phyloP scores from a whole-genome alignment of 2,329 filamentous ascomycete species.

The Sarocladium brachiariae region DNA sequence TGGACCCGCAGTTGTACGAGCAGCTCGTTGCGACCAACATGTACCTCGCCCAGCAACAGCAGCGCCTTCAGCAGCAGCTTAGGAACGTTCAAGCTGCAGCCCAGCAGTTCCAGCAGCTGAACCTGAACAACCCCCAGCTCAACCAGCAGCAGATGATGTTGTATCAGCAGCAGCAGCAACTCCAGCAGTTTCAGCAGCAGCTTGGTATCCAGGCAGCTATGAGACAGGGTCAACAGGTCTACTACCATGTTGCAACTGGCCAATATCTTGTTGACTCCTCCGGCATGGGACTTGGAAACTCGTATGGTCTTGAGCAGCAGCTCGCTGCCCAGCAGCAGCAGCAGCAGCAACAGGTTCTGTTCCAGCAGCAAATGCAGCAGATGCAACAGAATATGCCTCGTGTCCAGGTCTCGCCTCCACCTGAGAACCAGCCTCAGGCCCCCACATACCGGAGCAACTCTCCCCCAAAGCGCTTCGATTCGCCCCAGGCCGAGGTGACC shows the following conservation, averaged over 20 bases:
- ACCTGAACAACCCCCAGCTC: constrained; percentile 48
- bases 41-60: constrained; percentile 90
- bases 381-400: constrained; percentile 56
- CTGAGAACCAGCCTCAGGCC: constrained; percentile 39
- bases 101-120: constrained; percentile 75
- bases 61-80: constrained; percentile 89
- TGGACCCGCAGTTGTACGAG: constrained; percentile 81
- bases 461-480: constrained; percentile 59
- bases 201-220: constrained; percentile 29
- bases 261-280: constrained; percentile 75
- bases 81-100: constrained; percentile 75
- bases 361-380: constrained; percentile 37
- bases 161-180: constrained; percentile 37
- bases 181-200: constrained; percentile 34
- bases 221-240: constrained; percentile 58
- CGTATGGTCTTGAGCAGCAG: constrained; percentile 37
- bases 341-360: constrained; percentile 29
- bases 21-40: constrained; percentile 87
- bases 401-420: constrained; percentile 76
- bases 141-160: constrained; percentile 42
- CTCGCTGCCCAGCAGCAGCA: constrained; percentile 30
- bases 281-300: constrained; percentile 20
- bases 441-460: constrained; percentile 55
- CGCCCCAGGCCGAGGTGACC: constrained; percentile 53
- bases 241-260: constrained; percentile 80